Percentiles rank a stretch among this genome's conserved stretches.
These are phyloP conservation scores for Platanthera guangdongensis DNA, from an alignment of 106 monocot genomes.

Conservation along the genomic window DNA sequence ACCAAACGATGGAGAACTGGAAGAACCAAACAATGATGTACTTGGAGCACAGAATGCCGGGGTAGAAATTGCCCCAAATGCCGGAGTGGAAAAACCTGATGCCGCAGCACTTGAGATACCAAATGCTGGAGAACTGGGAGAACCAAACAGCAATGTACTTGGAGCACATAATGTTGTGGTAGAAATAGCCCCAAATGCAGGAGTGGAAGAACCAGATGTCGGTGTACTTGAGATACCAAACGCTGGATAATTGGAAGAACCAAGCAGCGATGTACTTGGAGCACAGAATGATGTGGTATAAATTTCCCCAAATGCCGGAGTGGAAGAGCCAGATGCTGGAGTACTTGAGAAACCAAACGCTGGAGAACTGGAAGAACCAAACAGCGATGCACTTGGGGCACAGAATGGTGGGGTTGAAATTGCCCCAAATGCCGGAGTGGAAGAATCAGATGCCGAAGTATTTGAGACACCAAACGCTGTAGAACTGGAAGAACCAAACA, in stretches of 20 bases:
- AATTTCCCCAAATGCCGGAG: slow-evolving; percentile 18
- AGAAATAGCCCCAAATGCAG: slow-evolving; percentile 27
- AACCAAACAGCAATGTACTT: slow-evolving; percentile 35
- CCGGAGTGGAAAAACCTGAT: slow-evolving; percentile 24
- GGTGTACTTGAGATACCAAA: slow-evolving; percentile 52
- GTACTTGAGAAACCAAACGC: slow-evolving; percentile 20
- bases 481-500: slow-evolving; percentile 36
- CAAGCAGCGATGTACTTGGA: slow-evolving; percentile 36
- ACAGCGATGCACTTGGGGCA: slow-evolving; percentile 27
- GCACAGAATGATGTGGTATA: slow-evolving; percentile 45
- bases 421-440: slow-evolving; percentile 34
- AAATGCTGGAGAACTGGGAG: slow-evolving; percentile 32
- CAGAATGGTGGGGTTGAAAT: slow-evolving; percentile 49
- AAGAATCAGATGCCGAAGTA: slow-evolving; percentile 25
- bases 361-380: slow-evolving; percentile 38
- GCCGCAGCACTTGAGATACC: slow-evolving; percentile 24
- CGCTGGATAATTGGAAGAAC: slow-evolving; percentile 26
- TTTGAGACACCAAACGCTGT: slow-evolving; percentile 43
- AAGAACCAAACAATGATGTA: slow-evolving; percentile 40
- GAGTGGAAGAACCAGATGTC: slow-evolving; percentile 31
- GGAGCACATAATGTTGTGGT: slow-evolving; percentile 38
- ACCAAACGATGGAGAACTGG: slow-evolving; percentile 28
- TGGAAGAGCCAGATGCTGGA: slow-evolving; percentile 20
- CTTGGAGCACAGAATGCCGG: slow-evolving; percentile 48
- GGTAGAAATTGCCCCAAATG: slow-evolving; percentile 37